These are phyloP conservation scores for Mycosphaerella sp. DNA, from an alignment of 2,329 filamentous ascomycete species.

Conservation along the genomic window DNA sequence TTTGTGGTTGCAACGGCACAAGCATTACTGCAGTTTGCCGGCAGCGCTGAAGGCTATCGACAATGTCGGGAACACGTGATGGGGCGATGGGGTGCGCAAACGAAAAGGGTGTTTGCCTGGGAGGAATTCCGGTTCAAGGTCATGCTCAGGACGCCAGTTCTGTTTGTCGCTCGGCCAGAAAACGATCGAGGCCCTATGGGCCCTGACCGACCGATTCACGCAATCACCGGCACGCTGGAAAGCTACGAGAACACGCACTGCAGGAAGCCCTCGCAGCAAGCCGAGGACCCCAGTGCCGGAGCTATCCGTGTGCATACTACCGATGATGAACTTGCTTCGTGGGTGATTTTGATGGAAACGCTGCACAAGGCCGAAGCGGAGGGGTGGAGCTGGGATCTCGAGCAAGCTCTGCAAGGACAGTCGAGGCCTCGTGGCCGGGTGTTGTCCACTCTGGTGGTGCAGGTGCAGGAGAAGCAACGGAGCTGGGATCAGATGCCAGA, in stretches of 20 bases:
- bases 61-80: slow-evolving; percentile 11
- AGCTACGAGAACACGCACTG: slow-evolving; percentile 6
- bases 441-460: slow-evolving; percentile 4
- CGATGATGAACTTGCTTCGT: slow-evolving; percentile 11
- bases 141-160: slow-evolving; percentile 8
- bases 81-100: slow-evolving; percentile 10
- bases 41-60: slow-evolving; percentile 15
- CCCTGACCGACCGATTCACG: background rate
- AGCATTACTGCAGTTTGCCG: slow-evolving; percentile 11
- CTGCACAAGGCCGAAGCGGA: slow-evolving; percentile 10
- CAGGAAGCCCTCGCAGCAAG: background rate
- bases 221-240: background rate
- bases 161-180: slow-evolving; percentile 8
- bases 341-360: slow-evolving; percentile 10
- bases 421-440: background rate
- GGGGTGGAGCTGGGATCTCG: slow-evolving; percentile 5
- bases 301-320: slow-evolving; percentile 6
- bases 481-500: slow-evolving; percentile 17
- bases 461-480: slow-evolving; percentile 10
- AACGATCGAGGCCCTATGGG: slow-evolving; percentile 6
- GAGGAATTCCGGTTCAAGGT: slow-evolving; percentile 14
- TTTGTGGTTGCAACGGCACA: slow-evolving; percentile 9
- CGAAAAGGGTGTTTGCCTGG: slow-evolving; percentile 7
- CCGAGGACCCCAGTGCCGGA: slow-evolving; percentile 1
- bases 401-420: background rate